These are phyloP conservation scores for Leccinellum albellum DNA, from an alignment of 768 basidiomycete species.

Conservation along the genomic window DNA sequence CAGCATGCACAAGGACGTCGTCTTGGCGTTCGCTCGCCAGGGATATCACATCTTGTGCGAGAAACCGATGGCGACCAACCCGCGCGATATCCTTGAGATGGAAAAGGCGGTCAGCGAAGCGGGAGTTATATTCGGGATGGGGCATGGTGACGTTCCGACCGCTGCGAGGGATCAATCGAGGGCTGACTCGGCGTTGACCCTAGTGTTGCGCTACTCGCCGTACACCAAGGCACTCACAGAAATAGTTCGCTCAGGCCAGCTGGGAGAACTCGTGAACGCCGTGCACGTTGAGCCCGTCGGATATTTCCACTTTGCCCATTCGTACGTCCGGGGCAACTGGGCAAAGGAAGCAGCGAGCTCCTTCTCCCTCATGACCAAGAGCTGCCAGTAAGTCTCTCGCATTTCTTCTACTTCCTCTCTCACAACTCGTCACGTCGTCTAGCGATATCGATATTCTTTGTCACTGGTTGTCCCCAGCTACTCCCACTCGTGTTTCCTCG, in stretches of 20 bases:
- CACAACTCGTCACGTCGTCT: conserved; percentile 4
- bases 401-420: neutral
- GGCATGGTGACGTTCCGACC: conserved; percentile 59
- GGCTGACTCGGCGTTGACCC: neutral
- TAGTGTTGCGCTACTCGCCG: conserved; percentile 85
- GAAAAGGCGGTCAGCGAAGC: conserved; percentile 65
- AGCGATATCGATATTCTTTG: conserved; percentile 86
- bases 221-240: conserved; percentile 70
- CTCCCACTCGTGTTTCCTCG: conserved; percentile 69
- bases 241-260: conserved; percentile 61
- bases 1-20: conserved; percentile 69
- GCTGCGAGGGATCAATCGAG: neutral
- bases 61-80: conserved; percentile 83
- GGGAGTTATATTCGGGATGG: conserved; percentile 78
- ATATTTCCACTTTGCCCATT: conserved; percentile 87
- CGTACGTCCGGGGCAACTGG: conserved; percentile 86
- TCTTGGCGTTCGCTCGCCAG: conserved; percentile 69
- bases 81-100: conserved; percentile 73
- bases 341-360: conserved; percentile 60
- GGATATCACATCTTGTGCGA: conserved; percentile 90
- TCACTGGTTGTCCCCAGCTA: conserved; percentile 66
- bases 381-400: conserved; percentile 67
- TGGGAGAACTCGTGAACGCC: conserved; percentile 78
- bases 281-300: conserved; percentile 86
- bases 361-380: conserved; percentile 86